Evolutionary conservation across 495 filamentous ascomycete species (phyloP), one percentile per base, ranked within the genome.

Genomic region (Neurospora sp.): DNA sequence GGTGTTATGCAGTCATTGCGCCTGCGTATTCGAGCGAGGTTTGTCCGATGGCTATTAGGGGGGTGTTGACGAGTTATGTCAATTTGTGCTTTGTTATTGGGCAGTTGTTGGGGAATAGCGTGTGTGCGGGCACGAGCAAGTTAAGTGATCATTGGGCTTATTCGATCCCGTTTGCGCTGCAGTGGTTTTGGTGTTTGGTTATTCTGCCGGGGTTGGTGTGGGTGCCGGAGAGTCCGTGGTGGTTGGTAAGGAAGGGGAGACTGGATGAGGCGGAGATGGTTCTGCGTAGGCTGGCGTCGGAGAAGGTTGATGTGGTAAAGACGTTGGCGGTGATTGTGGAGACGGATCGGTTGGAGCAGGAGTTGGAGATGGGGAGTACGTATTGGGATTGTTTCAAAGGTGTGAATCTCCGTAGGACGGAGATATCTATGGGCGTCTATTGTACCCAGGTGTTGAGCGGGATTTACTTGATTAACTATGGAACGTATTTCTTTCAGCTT

Each of bases 1-100:
- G 87, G 27, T 83, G 86, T 68, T 87, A 84, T 76, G 86, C 84
- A 8, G 82, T 83, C 20, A 84, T 90, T 16, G 88, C 87, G 3
- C 86, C 87, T 0, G 87, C 89, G 16, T 91, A 91, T 75, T 87
- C 88, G 4, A 89, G 87, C 6, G 90, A 91, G 78, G 86, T 90
- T 31, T 87, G 84, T 70, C 89, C 89, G 1, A 83, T 88, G 72
- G 84, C 84, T 18, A 83, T 91, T 27, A 85, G 89, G 5, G 84
- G 85, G 2, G 85, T 84, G 72, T 79, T 90, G 8, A 90, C 89
- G 16, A 83, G 82, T 48, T 90, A 87, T 73, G 88, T 90, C 59
- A 91, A 90, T 74, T 80, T 91, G 61, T 91, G 89, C 81, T 92
- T 89, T 84, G 88, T 89, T 46, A 90, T 91, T 8, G 90, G 89